Percentiles rank a stretch among this genome's conserved stretches.
Conservation (phyloP, 495 filamentous ascomycete species). For the Daldinia decipiens region DNA sequence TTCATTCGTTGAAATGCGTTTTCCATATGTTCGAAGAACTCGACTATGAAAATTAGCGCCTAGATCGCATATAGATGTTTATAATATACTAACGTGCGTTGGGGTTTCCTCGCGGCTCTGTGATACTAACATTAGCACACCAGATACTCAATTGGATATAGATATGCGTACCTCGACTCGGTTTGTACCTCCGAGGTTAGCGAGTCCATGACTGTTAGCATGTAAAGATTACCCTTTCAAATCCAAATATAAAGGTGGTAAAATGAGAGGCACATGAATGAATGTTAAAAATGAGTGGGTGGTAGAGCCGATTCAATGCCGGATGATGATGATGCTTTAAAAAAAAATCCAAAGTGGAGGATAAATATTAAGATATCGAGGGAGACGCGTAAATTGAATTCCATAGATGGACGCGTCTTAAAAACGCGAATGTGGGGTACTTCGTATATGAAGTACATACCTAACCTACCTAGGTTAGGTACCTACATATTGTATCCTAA, state of each 20-base stretch:
- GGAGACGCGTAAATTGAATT: slow-evolving; percentile 44
- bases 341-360: background rate
- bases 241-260: background rate
- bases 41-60: slow-evolving; percentile 43
- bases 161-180: slow-evolving; percentile 18
- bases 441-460: background rate
- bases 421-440: slow-evolving; percentile 35
- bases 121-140: background rate
- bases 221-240: background rate
- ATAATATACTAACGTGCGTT: slow-evolving; percentile 19
- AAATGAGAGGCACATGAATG: background rate
- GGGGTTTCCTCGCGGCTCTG: slow-evolving; percentile 9
- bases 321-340: background rate
- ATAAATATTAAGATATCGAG: background rate
- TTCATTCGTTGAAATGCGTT: slow-evolving; percentile 39
- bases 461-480: too few species aligned
- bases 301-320: background rate
- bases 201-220: slow-evolving; percentile 10
- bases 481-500: too few species aligned
- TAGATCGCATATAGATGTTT: background rate
- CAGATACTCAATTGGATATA: background rate
- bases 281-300: background rate
- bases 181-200: background rate
- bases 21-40: slow-evolving; percentile 58
- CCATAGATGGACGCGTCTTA: slow-evolving; percentile 39